phyloP scores from a whole-genome alignment of 352 stramenopile genomes.

The Phytopythium oedochilum region DNA sequence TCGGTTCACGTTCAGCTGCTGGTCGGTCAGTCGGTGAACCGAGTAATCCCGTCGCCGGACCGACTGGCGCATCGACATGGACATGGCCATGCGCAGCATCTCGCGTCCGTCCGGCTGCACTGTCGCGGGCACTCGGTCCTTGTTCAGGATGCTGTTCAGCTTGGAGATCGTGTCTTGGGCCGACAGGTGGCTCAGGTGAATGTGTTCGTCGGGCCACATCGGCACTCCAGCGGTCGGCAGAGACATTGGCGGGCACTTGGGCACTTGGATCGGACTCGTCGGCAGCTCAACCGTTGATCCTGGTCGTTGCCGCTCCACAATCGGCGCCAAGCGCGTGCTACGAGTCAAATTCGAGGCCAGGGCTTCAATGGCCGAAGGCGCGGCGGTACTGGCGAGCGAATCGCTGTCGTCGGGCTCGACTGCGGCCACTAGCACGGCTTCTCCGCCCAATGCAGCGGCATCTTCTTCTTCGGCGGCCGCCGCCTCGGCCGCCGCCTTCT shows the following conservation, averaged over 20 bases:
- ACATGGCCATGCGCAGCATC: conserved; percentile 35
- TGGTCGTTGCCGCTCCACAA: background rate
- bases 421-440: conserved; percentile 5
- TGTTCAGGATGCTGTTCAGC: conserved; percentile 55
- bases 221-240: conserved; percentile 9
- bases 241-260: conserved; percentile 18
- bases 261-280: conserved; percentile 46
- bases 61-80: conserved; percentile 53
- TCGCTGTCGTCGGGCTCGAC: background rate
- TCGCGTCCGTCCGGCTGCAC: conserved; percentile 21
- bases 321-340: conserved; percentile 5
- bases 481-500: conserved; percentile 11
- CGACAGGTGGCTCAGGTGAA: conserved; percentile 51
- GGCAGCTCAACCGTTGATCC: conserved; percentile 13
- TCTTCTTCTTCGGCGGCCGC: conserved; percentile 10
- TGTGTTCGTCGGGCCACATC: conserved; percentile 45
- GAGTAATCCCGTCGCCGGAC: conserved; percentile 60
- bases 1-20: conserved; percentile 46
- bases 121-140: conserved; percentile 22
- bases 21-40: conserved; percentile 20
- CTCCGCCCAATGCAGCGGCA: conserved; percentile 8
- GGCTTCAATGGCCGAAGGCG: background rate
- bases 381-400: background rate
- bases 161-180: conserved; percentile 59
- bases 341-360: conserved; percentile 6